Base-by-base conservation (phyloP, 176 grass and related monocot species). In the Rhynchospora breviuscula region DNA sequence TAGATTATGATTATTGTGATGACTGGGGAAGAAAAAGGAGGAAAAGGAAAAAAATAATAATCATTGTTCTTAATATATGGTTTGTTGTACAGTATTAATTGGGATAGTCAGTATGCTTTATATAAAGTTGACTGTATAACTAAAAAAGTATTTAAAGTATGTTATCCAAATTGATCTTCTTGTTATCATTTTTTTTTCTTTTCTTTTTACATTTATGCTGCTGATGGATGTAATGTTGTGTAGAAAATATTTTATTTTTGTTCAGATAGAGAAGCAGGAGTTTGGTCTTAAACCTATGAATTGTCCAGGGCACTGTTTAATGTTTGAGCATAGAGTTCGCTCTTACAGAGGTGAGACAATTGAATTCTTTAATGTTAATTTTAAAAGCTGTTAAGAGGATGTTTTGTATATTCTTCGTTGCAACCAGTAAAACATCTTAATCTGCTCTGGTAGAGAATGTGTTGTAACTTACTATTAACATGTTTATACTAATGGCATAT, bases 281-380 rank as follows among this genome's bases (percentile, higher is more conserved):
- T 99, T 99, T 81, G 96, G 93, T 86, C 93, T 99, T 67, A 99
- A 99, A 87, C 96, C 96, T 84, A 99, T 99, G 96, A 99, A 99
- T 88, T 99, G 96, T 83, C 96, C 96, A 63, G 96, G 96, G 2
- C 96, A 95, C 75, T 99, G 96, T 84, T 86, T 99, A 90, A 99
- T 99, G 96, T 99, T 99, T 90, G 88, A 91, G 59, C 85, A 95
- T 79, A 85, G 93, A 81, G 91, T 91, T 89, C 96, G 96, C 31
- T 99, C 96, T 0, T 99, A 95, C 76, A 99, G 96, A 99, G 93
- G 96, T 95, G 33, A 81, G 82, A 84, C 89, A 46, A 83, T 82
- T 65, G 19, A 66, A 54, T 26, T 83, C 61, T 29, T 54, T 49
- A 52, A 25, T 68, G 11, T 67, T 65, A 83, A 63, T 63, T 23